Evolutionary conservation across 2,329 filamentous ascomycete species (phyloP).

Genomic region (Geosmithia flava): DNA sequence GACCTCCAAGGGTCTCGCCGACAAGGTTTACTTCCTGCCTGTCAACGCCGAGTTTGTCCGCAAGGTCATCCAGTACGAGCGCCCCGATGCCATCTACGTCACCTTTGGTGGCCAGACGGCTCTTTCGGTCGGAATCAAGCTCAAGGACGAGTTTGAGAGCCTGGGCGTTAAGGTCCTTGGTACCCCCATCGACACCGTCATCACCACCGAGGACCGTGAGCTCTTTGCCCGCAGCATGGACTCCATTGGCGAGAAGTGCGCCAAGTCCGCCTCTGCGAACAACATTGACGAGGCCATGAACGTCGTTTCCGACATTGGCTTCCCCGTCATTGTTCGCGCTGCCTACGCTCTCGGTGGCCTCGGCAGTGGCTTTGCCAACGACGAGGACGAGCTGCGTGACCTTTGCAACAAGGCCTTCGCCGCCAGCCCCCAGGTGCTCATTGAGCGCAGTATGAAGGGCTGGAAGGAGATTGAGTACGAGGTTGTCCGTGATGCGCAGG

Average conservation of each 20-base stretch:
- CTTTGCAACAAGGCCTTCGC: constrained; percentile 94
- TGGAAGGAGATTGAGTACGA: constrained; percentile 99
- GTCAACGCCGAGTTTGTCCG: constrained; percentile 95
- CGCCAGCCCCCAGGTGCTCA: constrained; percentile 87
- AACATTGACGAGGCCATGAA: constrained; percentile 77
- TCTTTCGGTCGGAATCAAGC: constrained; percentile 89
- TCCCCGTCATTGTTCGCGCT: constrained; percentile 92
- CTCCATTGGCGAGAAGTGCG: constrained; percentile 93
- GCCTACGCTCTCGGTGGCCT: constrained; percentile 92
- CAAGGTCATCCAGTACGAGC: constrained; percentile 92
- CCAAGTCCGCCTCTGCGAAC: constrained; percentile 88
- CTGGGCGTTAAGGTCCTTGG: constrained; percentile 91
- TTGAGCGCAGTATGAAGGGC: constrained; percentile 98
- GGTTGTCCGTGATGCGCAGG: constrained; percentile 85
- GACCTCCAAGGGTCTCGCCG: constrained; percentile 91
- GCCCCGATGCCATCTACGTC: constrained; percentile 91
- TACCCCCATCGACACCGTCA: constrained; percentile 95
- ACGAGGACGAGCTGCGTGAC: constrained; percentile 69
- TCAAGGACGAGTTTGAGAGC: constrained; percentile 90
- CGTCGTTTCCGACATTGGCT: constrained; percentile 86
- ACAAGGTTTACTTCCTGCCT: constrained; percentile 97
- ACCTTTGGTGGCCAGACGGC: constrained; percentile 98
- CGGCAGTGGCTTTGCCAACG: constrained; percentile 88
- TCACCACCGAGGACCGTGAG: constrained; percentile 96
- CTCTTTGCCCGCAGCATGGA: constrained; percentile 98